Evolutionary conservation across 2,329 filamentous ascomycete species (phyloP), one percentile per base, ranked within the genome.

Genomic region (Aschersonia sp.): DNA sequence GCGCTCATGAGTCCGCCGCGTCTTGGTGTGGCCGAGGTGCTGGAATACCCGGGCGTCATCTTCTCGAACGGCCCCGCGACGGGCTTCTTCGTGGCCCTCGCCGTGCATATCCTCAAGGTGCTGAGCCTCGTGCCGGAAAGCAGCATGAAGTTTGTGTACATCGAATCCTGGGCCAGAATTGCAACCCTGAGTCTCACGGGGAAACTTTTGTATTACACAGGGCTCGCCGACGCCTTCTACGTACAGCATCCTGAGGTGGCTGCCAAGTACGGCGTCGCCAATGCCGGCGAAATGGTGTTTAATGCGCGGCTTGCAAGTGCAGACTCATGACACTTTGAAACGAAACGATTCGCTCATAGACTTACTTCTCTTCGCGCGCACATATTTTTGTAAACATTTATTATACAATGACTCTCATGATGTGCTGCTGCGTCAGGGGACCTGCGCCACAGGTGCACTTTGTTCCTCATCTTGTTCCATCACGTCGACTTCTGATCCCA

Each of bases 111-210:
- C 0, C 56, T 79, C 44, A 76, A 72, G 56, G 50, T 77, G 9
- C 54, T 70, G 35, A 66, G 55, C 47, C 8, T 70, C 5, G 65
- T 68, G 30, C 72, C 72, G 0, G 61, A 68, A 22, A 65, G 71
- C 31, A 74, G 74, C 52, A 81, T 90, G 67, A 77, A 79, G 52
- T 81, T 84, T 8, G 70, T 97, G 11, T 98, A 92, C 61, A 77
- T 95, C 31, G 92, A 98, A 70, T 92, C 85, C 22, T 95, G 89
- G 83, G 90, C 92, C 3, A 76, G 92, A 12, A 85, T 94, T 12
- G 81, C 75, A 53, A 82, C 77, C 10, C 65, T 97, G 53, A 97
- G 90, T 66, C 63, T 95, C 50, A 94, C 87, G 39, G 92, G 90
- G 0, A 82, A 78, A 59, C 66, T 97, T 39, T 69, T 98, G 49